Conservation (phyloP, 2,329 filamentous ascomycete species). For the Colletotrichum paranaense region DNA sequence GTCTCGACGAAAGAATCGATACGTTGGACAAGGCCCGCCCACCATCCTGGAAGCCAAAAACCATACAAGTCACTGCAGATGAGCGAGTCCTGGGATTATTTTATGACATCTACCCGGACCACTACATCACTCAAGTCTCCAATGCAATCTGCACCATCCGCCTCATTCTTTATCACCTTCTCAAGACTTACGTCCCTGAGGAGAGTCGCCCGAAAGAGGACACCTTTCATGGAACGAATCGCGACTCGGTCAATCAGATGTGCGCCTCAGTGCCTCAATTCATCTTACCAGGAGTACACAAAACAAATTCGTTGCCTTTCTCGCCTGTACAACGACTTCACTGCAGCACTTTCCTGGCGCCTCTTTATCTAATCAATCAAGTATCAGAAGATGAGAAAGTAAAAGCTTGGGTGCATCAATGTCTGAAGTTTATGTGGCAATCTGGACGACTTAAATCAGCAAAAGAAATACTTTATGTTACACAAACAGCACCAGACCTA, state of each 20-base stretch:
- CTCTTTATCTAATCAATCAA: conserved; percentile 37
- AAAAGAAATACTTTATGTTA: conserved; percentile 23
- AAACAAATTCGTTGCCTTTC: conserved; percentile 32
- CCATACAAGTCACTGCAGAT: not conserved
- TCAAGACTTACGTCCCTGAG: not conserved
- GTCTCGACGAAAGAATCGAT: not conserved
- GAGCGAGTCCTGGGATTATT: conserved; percentile 29
- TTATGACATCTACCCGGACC: conserved; percentile 38
- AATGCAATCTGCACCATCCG: conserved; percentile 39
- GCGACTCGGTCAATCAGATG: conserved; percentile 4
- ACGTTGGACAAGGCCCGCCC: not conserved
- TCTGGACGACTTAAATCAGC: conserved; percentile 35
- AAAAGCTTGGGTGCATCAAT: conserved; percentile 33
- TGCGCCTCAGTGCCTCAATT: conserved; percentile 39
- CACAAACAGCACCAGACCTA: conserved; percentile 20
- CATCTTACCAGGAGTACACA: conserved; percentile 3
- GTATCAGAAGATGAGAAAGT: conserved; percentile 20
- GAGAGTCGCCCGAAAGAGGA: not conserved
- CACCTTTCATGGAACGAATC: not conserved
- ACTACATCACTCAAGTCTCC: conserved; percentile 38
- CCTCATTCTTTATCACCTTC: conserved; percentile 35
- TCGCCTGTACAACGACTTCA: conserved; percentile 38
- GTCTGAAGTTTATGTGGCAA: conserved; percentile 36
- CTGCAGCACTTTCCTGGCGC: conserved; percentile 36
- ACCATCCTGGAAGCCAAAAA: not conserved